Evolutionary conservation across 2,329 filamentous ascomycete genomes (phyloP), one percentile per base, ranked within the genome.

Genomic region (Venturiaceae sp.): DNA sequence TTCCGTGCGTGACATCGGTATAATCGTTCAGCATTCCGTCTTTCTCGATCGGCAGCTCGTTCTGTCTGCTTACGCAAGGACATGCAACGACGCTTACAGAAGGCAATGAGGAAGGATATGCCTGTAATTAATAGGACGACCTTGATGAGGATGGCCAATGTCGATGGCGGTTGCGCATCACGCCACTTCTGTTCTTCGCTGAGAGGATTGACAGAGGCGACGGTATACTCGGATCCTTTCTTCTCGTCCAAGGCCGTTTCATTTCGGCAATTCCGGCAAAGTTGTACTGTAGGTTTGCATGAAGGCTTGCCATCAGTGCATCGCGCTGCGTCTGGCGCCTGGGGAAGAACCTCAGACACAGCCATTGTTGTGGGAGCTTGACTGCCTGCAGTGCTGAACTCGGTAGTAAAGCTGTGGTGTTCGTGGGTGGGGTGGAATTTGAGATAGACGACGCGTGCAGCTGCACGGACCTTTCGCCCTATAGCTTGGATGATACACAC

Each of bases 1-100:
- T 75, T 70, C 23, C 78, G 74, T 21, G 80, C 80, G 32, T 80
- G 80, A 33, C 76, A 73, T 46, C 75, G 75, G 63, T 83, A 84
- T 11, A 54, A 26, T 28, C 47, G 50, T 16, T 58, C 57, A 4
- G 46, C 78, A 32, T 74, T 71, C 55, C 80, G 74, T 67, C 83
- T 80, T 69, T 84, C 81, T 14, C 74, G 74, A 46, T 75, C 71
- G 16, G 81, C 79, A 8, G 78, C 74, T 28, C 79, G 73, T 59
- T 83, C 80, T 13, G 76, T 77, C 59, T 77, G 75, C 32, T 73
- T 75, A 33, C 79, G 75, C 26, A 75, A 72, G 55, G 57, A 53
- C 36, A 44, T 74, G 61, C 75, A 81, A 62, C 76, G 76, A 59
- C 74, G 70, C 26, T 72, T 73, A 58, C 80, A 71, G 44, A 76